Conservation (phyloP, 305 asterid species). For the Fraxinus paxiana region DNA sequence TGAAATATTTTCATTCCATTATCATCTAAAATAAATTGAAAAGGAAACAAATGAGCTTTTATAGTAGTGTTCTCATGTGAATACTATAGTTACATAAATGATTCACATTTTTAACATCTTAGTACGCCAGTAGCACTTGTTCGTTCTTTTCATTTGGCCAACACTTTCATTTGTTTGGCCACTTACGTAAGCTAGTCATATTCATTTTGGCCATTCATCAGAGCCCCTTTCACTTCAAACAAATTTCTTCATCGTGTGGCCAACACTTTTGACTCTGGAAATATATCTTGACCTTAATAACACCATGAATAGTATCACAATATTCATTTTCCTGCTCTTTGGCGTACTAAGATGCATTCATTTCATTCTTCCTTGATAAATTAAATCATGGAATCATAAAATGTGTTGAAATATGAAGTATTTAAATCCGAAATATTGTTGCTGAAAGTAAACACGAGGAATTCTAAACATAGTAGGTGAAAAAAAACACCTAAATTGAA, state of each 20-base stretch:
- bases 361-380: background rate
- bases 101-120: background rate
- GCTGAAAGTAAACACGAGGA: background rate
- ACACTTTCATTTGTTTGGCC: background rate
- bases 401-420: background rate
- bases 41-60: background rate
- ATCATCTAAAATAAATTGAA: background rate
- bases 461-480: background rate
- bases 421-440: background rate
- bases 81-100: background rate
- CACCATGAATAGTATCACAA: background rate
- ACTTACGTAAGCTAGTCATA: background rate
- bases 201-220: background rate
- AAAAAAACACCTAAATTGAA: background rate
- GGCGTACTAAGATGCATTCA: background rate
- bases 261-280: background rate
- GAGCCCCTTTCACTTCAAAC: background rate
- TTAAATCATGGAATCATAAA: background rate
- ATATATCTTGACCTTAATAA: background rate
- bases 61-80: background rate
- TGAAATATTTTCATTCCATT: background rate
- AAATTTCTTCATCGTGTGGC: background rate
- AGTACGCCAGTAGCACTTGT: background rate
- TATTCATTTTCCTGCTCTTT: background rate
- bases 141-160: background rate